A percentile compares a stretch with the other conserved stretches of the same genome.
Evolutionary conservation across 2,329 filamentous ascomycete species (phyloP).

Genomic region (Volutella citrinella): DNA sequence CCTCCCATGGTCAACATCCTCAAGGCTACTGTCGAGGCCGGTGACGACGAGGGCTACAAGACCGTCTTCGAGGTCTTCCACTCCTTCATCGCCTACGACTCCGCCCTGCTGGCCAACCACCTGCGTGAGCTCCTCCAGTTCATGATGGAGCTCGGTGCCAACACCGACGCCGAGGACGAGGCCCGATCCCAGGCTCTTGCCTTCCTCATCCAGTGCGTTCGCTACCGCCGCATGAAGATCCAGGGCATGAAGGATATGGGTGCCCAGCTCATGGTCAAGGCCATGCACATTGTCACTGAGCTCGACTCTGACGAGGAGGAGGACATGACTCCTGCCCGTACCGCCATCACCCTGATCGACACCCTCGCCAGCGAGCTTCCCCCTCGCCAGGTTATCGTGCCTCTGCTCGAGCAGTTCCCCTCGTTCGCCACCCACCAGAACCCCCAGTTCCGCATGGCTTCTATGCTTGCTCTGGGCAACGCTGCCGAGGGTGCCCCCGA

Average conservation of each 20-base stretch:
- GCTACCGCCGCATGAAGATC: slow-evolving; percentile 92
- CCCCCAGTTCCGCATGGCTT: slow-evolving; percentile 80
- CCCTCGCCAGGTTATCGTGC: slow-evolving; percentile 90
- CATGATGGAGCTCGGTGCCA: slow-evolving; percentile 83
- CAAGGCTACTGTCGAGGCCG: slow-evolving; percentile 74
- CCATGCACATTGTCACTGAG: slow-evolving; percentile 86
- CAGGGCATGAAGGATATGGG: slow-evolving; percentile 83
- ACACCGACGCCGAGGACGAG: slow-evolving; percentile 77
- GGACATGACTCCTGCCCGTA: slow-evolving; percentile 75
- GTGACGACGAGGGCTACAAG: slow-evolving; percentile 84
- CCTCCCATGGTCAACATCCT: slow-evolving; percentile 87
- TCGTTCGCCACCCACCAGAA: slow-evolving; percentile 73
- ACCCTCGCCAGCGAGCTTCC: slow-evolving; percentile 85
- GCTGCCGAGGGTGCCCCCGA: slow-evolving; percentile 96
- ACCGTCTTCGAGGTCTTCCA: slow-evolving; percentile 97
- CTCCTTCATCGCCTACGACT: slow-evolving; percentile 86
- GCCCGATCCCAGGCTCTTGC: slow-evolving; percentile 85
- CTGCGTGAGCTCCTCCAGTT: slow-evolving; percentile 89
- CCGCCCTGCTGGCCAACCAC: slow-evolving; percentile 76
- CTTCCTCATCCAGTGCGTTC: slow-evolving; percentile 89
- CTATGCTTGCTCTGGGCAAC: slow-evolving; percentile 87
- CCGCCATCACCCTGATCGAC: slow-evolving; percentile 83
- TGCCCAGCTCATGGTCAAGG: slow-evolving; percentile 81
- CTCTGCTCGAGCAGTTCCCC: slow-evolving; percentile 81
- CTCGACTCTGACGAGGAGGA: slow-evolving; percentile 78